Base-by-base conservation (phyloP, 2,329 filamentous ascomycete species). In the Talaromyces sp. region DNA sequence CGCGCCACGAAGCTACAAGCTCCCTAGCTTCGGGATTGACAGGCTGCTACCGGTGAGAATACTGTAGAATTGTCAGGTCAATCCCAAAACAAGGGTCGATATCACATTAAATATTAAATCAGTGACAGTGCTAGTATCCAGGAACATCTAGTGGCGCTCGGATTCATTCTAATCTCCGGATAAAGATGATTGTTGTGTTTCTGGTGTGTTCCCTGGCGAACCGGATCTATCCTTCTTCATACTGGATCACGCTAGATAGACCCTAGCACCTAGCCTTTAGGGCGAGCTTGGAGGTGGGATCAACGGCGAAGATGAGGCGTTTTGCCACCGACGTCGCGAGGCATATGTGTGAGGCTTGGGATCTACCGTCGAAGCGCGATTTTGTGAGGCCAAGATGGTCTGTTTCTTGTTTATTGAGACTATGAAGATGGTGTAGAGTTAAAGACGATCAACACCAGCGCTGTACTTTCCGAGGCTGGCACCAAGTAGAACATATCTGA, bases 151-250 rank as follows among this genome's bases (percentile, higher is more conserved):
- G 49, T 35, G 19, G 1, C 31, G 6, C 50, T 10, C 31, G 17
- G 50, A 2, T 33, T 13, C 50, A 39, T 17, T n/a, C 33, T 22
- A 37, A 56, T 56, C 52, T 56, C 52, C 33, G 33, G n/a, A 54
- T n/a, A 54, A 54, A 22, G 22, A 33, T 62, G 47, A 54, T 62
- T 22, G 33, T 43, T 41, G 25, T 61, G n/a, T 3, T 3, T 35
- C 41, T 39, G 25, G 56, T 58, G 25, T 31, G 15, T 22, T 11
- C 22, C 56, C 22, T 10, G 37, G 31, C 25, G 59, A 52, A 41
- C 45, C 15, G 33, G 59, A 47, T 43, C 27, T 41, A 62, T 43
- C 60, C 60, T 37, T 62, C 47, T 43, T 43, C 9, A 54, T 54
- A 31, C 47, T 47, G 11, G 25, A 43, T 54, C 35, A 43, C 31